Evolutionary conservation across 2,329 filamentous ascomycete genomes (phyloP), one percentile per base, ranked within the genome.

Genomic region (Plenodomus tracheiphilus): DNA sequence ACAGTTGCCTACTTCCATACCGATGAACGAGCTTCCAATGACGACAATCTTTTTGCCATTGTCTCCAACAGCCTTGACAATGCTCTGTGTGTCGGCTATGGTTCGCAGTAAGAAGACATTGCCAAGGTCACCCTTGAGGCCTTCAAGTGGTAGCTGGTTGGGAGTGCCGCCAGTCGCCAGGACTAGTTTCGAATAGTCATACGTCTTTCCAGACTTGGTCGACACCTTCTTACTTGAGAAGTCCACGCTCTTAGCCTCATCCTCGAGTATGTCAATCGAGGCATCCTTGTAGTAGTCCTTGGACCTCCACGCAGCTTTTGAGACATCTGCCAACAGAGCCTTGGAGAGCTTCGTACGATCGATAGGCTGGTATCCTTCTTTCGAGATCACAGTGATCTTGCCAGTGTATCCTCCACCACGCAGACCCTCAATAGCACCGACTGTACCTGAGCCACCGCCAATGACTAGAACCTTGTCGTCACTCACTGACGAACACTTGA

Each of bases 261-360:
- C 81, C 22, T 76, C 74, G 41, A 83, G 64, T 4, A 81, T 76
- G 2, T 85, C 78, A 46, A 87, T 81, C 11, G 77, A 79, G 2
- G 81, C 80, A 22, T 81, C 76, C 50, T 80, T 85, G 73, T 89
- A 97, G 82, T 89, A 97, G 28, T 86, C 84, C 55, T 85, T 81
- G 44, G 89, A 82, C 53, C 94, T 83, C 80, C 86, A 88, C 36
- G 87, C 85, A 37, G 96, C 75, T 75, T 96, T 96, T 38, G 81
- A 80, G 1, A 85, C 73, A 68, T 99, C 93, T 6, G 89, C 84
- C 54, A 97, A 82, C 11, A 99, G 80, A 0, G 93, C 91, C 75
- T 99, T 99, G 66, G 92, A 97, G 36, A 99, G 81, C 79, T 97
- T 97, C 10, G 94, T 91, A 17, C 94, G 85, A 75, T 99, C 94